Conservation (phyloP, 305 asterid species). For the Plantago coronopus region DNA sequence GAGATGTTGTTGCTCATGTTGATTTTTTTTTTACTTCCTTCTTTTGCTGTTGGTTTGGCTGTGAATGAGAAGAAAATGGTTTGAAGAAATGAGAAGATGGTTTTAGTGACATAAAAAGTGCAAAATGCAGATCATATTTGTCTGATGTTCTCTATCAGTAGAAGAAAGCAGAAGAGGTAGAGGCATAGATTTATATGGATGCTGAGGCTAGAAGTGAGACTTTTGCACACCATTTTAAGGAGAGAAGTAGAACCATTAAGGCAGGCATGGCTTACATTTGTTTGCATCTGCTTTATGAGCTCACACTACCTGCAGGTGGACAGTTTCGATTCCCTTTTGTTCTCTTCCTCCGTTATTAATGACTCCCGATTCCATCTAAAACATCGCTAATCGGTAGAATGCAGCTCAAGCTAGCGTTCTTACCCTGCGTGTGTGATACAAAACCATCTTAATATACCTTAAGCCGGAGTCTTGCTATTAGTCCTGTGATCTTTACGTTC, state of each 20-base stretch:
- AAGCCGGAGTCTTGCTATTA: too few species aligned
- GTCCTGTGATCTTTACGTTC: too few species aligned
- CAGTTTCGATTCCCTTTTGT: constrained; percentile 26
- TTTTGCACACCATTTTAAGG: constrained; percentile 2
- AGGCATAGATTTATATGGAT: neutral
- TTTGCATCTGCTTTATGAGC: constrained; percentile 23
- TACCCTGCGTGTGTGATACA: neutral
- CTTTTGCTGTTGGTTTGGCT: neutral
- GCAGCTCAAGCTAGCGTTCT: neutral
- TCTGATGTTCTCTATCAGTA: neutral
- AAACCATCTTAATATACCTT: too few species aligned
- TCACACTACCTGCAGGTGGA: constrained; percentile 20
- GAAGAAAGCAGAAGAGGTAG: neutral
- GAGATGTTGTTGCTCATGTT: neutral
- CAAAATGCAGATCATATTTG: neutral
- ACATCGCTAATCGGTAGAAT: neutral
- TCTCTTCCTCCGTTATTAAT: neutral
- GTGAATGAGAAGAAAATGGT: neutral
- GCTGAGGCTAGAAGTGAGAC: neutral
- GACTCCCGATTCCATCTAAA: neutral
- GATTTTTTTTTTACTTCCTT: neutral
- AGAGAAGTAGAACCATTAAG: constrained; percentile 2
- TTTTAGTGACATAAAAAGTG: too few species aligned
- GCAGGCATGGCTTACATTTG: constrained; percentile 25
- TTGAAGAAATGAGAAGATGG: too few species aligned